Base-by-base conservation (phyloP, 495 filamentous ascomycete species). In the Evernia prunastri region DNA sequence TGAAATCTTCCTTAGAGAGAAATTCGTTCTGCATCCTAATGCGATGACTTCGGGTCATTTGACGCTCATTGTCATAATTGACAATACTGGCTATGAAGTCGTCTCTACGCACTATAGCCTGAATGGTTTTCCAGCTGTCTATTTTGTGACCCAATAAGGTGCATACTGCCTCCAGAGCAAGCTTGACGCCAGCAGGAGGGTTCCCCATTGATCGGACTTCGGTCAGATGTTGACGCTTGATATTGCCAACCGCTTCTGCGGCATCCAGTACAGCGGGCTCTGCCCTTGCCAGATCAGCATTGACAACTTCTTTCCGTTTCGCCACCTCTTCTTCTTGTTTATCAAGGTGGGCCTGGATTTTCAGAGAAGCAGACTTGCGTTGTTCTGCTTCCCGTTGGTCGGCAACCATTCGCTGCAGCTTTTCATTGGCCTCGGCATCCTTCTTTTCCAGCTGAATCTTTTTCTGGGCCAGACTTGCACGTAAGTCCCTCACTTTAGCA, bases 71-170 rank as follows among this genome's bases (percentile, higher is more conserved):
- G 78, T 97, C 89, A 73, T 96, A 99, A 72, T 90, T 91, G 73
- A 97, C 88, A 71, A 99, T 97, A 76, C 90, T 96, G 33, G 91
- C 90, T 78, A 99, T 97, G 77, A 99, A 99, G 68, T 96, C 92
- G 72, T 97, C 94, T 35, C 85, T 83, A 63, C 94, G 87, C 36
- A 97, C 84, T 64, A 97, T 87, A 51, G 81, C 88, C 74, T 92
- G 88, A 58, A 97, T 92, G 45, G 84, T 85, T 76, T 90, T 93
- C 94, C 94, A 99, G 69, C 86, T 89, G 63, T 84, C 85, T 63
- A 90, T 86, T 76, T 89, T 95, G 75, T 97, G 92, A 18, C 93
- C 93, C 56, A 99, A 83, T 43, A 97, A 76, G 4, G 90, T 93
- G 78, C 94, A 97, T 23, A 99, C 94, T 13, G 94, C 89, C 74